Base-by-base conservation (phyloP, 495 filamentous ascomycete species). In the Rhizodiscina lignyota region DNA sequence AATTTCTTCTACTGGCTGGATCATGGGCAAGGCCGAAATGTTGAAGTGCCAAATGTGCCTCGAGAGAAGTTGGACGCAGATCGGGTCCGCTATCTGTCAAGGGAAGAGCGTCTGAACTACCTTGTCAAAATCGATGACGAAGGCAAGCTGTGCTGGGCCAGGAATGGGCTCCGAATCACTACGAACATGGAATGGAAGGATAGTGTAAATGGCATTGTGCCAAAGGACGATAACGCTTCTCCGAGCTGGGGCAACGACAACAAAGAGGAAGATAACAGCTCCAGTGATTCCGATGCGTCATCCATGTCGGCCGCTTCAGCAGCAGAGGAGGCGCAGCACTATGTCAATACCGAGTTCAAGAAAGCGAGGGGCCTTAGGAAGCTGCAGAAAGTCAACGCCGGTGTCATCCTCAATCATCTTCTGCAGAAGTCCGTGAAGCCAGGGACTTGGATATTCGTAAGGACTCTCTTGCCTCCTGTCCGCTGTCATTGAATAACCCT, bases 1-100 rank as follows among this genome's bases (percentile, higher is more conserved):
- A 93, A 87, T 48, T 94, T 91, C 63, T 94, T 93, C 53, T 85
- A 83, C 55, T 94, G 86, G 85, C 64, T 94, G n/a, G 86, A 94
- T 51, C 59, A 81, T 33, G 86, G 86, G 2, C 48, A 50, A 15
- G 57, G 57, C 4, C 45, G 35, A 40, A 34, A 51, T 19, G 37
- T 56, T 19, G 57, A 61, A 38, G 43, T 55, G 24, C 55, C 51
- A 28, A 55, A 53, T 2, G 46, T 53, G 19, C 55, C 57, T 13
- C 34, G 57, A 36, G 51, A 48, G 30, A 30, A 51, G 6, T 38
- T 61, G 19, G 55, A 58, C 18, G 43, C 39, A 28, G 54, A 57
- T 34, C 54, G 48, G 26, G 54, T 61, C 27, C 43, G 57, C 21
- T 61, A 61, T 41, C 38, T 61, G 30, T 57, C 55, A 2, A 29